Percentiles rank a stretch among this genome's conserved stretches.
Evolutionary conservation across 305 asterid genomes (phyloP).

Genomic region (Fraxinus nigra): DNA sequence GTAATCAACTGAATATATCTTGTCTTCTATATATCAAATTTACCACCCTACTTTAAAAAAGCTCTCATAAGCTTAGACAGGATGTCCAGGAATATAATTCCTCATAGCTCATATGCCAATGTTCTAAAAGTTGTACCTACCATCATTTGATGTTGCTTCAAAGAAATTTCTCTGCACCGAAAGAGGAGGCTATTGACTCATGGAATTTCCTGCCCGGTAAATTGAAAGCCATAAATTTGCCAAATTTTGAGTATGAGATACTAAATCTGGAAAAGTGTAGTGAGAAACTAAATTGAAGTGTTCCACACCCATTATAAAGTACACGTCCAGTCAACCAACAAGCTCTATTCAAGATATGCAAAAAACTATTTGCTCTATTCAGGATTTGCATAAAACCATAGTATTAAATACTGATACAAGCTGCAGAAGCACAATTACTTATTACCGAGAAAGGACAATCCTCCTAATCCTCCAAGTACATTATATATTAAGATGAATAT

Average conservation of each 20-base stretch:
- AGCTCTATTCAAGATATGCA: neutral
- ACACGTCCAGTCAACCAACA: slow-evolving; percentile 14
- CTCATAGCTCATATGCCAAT: too few relatives aligned
- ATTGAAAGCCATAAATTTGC: neutral
- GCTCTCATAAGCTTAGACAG: too few relatives aligned
- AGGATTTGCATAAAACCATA: neutral
- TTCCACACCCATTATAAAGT: slow-evolving; percentile 16
- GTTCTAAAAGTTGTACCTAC: too few relatives aligned
- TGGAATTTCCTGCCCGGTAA: slow-evolving; percentile 47
- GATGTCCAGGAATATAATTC: too few relatives aligned
- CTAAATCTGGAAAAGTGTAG: neutral
- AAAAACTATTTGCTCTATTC: neutral
- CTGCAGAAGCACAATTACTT: neutral
- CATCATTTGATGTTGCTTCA: too few relatives aligned
- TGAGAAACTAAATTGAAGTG: neutral
- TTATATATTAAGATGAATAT: neutral
- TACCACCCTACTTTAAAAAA: too few relatives aligned
- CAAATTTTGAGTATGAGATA: neutral
- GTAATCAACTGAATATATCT: too few relatives aligned
- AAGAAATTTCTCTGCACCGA: too few relatives aligned
- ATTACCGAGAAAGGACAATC: neutral
- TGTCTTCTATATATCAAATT: too few relatives aligned
- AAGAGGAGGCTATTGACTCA: too few relatives aligned
- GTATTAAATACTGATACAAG: neutral
- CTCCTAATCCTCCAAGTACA: neutral